Percentiles rank a stretch among this genome's conserved stretches.
These are phyloP conservation scores for Lyophyllum semitale DNA, from an alignment of 768 basidiomycete species.

Conservation along the genomic window DNA sequence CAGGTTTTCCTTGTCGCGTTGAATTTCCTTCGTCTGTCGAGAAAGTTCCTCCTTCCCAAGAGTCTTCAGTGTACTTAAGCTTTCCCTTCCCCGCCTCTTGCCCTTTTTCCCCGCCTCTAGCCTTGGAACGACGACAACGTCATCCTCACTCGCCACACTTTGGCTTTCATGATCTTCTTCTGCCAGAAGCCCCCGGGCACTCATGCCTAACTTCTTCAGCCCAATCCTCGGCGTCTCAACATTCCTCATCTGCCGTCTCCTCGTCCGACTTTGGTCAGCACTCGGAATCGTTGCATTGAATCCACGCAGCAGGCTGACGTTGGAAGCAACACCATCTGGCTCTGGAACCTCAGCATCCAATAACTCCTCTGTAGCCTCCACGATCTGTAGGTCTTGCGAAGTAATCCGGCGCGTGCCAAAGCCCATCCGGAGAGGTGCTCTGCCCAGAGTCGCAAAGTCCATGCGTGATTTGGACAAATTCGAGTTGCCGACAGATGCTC, in stretches of 20 bases:
- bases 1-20: slow-evolving; percentile 89
- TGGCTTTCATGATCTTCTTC: slow-evolving; percentile 58
- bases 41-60: slow-evolving; percentile 84
- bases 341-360: slow-evolving; percentile 74
- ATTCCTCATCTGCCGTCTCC: slow-evolving; percentile 79
- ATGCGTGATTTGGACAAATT: slow-evolving; percentile 42
- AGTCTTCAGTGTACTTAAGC: slow-evolving; percentile 66
- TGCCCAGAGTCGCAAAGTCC: slow-evolving; percentile 79
- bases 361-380: slow-evolving; percentile 80
- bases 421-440: slow-evolving; percentile 72
- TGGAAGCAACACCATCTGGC: slow-evolving; percentile 65
- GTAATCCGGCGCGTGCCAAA: slow-evolving; percentile 70
- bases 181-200: slow-evolving; percentile 71
- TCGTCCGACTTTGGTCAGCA: slow-evolving; percentile 73
- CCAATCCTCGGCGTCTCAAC: slow-evolving; percentile 77
- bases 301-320: slow-evolving; percentile 83
- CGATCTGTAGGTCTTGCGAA: slow-evolving; percentile 81
- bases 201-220: slow-evolving; percentile 77
- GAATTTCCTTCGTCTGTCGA: slow-evolving; percentile 83
- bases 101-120: slow-evolving; percentile 39
- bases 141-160: slow-evolving; percentile 75
- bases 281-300: slow-evolving; percentile 96
- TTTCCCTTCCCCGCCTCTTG: slow-evolving; percentile 62
- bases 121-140: slow-evolving; percentile 63
- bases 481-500: slow-evolving; percentile 32